Percentiles rank a stretch among this genome's conserved stretches.
These are phyloP conservation scores for Cymodocea nodosa DNA, from an alignment of 116 monocot species.

Conservation along the genomic window DNA sequence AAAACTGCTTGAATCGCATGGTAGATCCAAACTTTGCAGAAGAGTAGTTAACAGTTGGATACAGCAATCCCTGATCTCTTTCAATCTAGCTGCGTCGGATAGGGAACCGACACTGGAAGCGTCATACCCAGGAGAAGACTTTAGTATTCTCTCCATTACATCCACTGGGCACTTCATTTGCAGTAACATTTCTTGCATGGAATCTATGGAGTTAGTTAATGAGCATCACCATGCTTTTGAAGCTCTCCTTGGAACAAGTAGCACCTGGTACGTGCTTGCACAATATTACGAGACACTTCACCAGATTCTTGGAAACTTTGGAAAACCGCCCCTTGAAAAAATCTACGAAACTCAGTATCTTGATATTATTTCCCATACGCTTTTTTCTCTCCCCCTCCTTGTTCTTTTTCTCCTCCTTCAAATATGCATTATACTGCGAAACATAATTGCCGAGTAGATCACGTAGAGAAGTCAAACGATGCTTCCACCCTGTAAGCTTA, in stretches of 20 bases:
- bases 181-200: not conserved
- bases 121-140: not conserved
- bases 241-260: not conserved
- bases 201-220: not conserved
- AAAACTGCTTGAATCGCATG: not conserved
- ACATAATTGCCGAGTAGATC: slow-evolving; percentile 18
- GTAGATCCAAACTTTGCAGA: slow-evolving; percentile 7
- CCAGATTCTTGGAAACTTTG: not conserved
- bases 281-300: not conserved
- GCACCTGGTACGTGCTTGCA: slow-evolving; percentile 3
- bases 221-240: not conserved
- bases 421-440: slow-evolving; percentile 14
- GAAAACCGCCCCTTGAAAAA: not conserved
- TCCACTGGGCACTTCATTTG: too few relatives aligned
- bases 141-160: not conserved
- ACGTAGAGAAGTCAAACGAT: slow-evolving; percentile 12
- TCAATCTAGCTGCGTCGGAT: not conserved
- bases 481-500: slow-evolving; percentile 36
- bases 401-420: not conserved
- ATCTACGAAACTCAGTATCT: not conserved
- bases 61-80: slow-evolving; percentile 1
- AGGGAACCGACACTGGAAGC: not conserved
- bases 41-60: slow-evolving; percentile 8
- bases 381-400: not conserved
- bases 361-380: too few relatives aligned